Evolutionary conservation across 2,329 filamentous ascomycete species (phyloP), one percentile per base, ranked within the genome.

Genomic region (Lasiodiplodia sp.): DNA sequence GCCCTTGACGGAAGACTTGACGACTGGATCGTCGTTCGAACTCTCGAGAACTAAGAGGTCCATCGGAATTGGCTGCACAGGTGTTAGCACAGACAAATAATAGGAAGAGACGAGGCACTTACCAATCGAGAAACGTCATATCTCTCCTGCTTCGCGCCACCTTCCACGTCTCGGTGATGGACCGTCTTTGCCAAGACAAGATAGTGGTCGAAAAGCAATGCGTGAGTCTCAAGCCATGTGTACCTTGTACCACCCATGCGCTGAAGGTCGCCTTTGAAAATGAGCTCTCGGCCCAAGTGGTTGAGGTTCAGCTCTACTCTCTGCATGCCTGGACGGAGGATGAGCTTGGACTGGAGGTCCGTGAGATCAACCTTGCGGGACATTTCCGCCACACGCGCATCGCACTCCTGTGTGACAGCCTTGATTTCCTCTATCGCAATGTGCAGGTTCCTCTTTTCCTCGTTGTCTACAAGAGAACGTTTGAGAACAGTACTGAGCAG

Each of bases 181-280:
- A 93, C 86, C 6, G 84, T 85, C 83, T 99, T 99, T 49, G 96
- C 92, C 55, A 99, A 83, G 40, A 99, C 94, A 47, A 99, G 86
- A 79, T 97, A 99, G 80, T 99, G 94, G 75, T 99, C 96, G 76
- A 99, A 98, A 0, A 99, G 86, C 56, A 99, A 87, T 2, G 93
- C 94, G 77, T 97, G 94, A 0, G 93, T 96, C 75, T 99, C 96
- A 8, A 98, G 90, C 91, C 95, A 97, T 71, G 91, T 91, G 77
- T 98, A 96, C 68, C 94, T 90, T 78, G 92, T 96, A 53, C 91
- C 92, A 67, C 95, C 94, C 83, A 94, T 91, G 71, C 96, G 87
- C 78, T 96, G 93, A 68, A 99, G 83, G 73, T 98, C 94, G 68
- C 96, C 96, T 74, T 94, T 89, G 79, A 91, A 91, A 70, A 99